Percentiles rank a stretch among this genome's conserved stretches.
Evolutionary conservation across 1,139 yeast species (phyloP).

Genomic region (Entelexis sorbosivorans): DNA sequence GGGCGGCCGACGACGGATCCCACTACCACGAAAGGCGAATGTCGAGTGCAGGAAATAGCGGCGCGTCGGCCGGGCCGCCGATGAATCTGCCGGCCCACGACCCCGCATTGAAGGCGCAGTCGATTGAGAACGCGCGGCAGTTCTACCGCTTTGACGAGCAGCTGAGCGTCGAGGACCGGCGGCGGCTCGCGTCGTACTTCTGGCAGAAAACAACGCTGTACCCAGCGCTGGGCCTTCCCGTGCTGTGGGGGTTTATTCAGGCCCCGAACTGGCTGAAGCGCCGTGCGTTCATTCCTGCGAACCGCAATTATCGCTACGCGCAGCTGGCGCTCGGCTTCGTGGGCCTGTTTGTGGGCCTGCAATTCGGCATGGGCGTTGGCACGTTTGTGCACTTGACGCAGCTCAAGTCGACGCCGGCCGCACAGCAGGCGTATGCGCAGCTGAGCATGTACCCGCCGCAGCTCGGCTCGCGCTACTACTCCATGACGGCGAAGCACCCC

Average conservation of each 20-base stretch:
- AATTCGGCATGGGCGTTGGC: conserved; percentile 19
- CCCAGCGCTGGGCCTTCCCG: conserved; percentile 22
- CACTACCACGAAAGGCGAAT: not conserved
- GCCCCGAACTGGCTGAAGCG: conserved; percentile 17
- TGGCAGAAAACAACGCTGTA: conserved; percentile 15
- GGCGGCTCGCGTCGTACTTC: conserved; percentile 16
- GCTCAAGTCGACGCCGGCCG: conserved; percentile 18
- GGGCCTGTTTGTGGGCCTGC: conserved; percentile 21
- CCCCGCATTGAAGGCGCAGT: conserved; percentile 9
- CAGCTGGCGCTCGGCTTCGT: conserved; percentile 20
- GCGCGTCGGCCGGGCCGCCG: not conserved
- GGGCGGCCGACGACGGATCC: not conserved
- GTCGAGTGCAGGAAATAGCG: not conserved
- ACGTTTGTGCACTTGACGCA: conserved; percentile 1
- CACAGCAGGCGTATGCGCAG: conserved; percentile 22
- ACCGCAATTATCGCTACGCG: conserved; percentile 6
- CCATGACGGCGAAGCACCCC: conserved; percentile 24
- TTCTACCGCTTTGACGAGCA: conserved; percentile 21
- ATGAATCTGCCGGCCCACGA: conserved; percentile 10
- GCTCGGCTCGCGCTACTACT: conserved; percentile 26
- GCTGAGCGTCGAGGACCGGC: conserved; percentile 19
- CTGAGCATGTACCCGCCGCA: conserved; percentile 26
- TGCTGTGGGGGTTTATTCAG: conserved; percentile 17
- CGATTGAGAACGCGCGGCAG: conserved; percentile 17
- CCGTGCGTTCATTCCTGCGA: conserved; percentile 9